Conservation (phyloP, 2,329 filamentous ascomycete genomes). For the Ascochyta pisi region DNA sequence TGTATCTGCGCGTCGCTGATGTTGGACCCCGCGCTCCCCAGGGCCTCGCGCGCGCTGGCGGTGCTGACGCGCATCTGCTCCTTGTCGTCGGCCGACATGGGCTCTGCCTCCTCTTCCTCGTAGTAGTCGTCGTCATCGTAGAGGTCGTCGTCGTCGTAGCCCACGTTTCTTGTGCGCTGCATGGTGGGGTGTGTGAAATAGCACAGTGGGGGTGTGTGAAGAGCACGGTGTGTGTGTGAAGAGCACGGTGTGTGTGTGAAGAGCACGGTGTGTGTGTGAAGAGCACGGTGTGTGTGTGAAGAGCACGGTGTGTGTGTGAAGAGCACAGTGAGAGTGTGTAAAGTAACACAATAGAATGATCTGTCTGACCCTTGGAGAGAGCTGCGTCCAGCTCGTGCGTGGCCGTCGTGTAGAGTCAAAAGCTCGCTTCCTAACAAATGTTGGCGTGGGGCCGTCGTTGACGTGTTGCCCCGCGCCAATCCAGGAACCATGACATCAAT, state of each 20-base stretch:
- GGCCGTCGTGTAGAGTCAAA: neutral
- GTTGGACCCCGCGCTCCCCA: constrained; percentile 67
- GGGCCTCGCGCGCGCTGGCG: constrained; percentile 67
- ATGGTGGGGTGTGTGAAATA: constrained; percentile 24
- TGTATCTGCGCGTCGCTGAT: constrained; percentile 77
- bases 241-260: too few relatives aligned
- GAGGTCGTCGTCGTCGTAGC: constrained; percentile 59
- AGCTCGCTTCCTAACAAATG: neutral
- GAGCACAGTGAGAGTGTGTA: too few relatives aligned
- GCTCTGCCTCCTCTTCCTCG: constrained; percentile 27
- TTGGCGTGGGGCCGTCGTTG: constrained; percentile 25
- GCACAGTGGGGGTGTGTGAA: too few relatives aligned
- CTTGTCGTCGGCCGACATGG: constrained; percentile 42
- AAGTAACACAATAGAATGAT: too few relatives aligned
- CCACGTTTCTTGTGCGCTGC: constrained; percentile 56
- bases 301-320: too few relatives aligned
- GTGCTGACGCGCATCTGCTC: constrained; percentile 70
- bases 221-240: too few relatives aligned
- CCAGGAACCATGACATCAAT: constrained; percentile 16
- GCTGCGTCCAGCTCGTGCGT: too few relatives aligned
- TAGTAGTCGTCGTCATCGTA: constrained; percentile 60
- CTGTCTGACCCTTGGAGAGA: too few relatives aligned
- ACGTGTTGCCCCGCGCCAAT: constrained; percentile 32
- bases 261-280: too few relatives aligned
- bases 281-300: too few relatives aligned